Evolutionary conservation across 768 basidiomycete species (phyloP).

Genomic region (Exidia glandulosa): DNA sequence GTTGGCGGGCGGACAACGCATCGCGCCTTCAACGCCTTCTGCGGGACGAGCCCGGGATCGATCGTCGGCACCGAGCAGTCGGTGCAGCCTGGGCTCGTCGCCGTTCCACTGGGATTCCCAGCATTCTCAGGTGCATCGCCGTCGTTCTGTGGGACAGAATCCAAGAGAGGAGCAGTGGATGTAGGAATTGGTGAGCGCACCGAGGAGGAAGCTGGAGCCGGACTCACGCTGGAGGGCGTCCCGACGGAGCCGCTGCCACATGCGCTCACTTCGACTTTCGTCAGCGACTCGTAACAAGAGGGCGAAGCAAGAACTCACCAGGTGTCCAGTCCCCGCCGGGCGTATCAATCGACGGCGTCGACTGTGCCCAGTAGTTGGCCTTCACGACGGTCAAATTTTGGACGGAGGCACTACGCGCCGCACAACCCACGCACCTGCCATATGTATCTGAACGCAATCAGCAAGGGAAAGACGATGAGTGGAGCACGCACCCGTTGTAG

Average conservation of each 20-base stretch:
- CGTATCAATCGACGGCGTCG: neutral
- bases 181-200: too few species aligned
- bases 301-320: neutral
- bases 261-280: neutral
- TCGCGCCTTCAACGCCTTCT: neutral
- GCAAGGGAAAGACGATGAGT: neutral
- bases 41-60: neutral
- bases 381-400: neutral
- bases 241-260: neutral
- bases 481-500: constrained; percentile 29
- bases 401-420: neutral
- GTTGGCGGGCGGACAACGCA: neutral
- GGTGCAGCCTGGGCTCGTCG: neutral
- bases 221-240: neutral
- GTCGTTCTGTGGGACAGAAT: too few species aligned
- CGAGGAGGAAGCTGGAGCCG: too few species aligned
- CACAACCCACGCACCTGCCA: neutral
- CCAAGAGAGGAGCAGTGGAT: too few species aligned
- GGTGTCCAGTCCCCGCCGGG: neutral
- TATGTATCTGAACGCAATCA: neutral
- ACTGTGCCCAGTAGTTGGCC: neutral
- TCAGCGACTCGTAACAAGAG: neutral
- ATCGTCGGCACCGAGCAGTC: neutral
- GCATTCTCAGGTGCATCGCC: neutral
- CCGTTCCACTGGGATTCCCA: neutral